These are phyloP conservation scores for Chlamydomonas applanata DNA, from an alignment of 139 green algal species.

Conservation along the genomic window DNA sequence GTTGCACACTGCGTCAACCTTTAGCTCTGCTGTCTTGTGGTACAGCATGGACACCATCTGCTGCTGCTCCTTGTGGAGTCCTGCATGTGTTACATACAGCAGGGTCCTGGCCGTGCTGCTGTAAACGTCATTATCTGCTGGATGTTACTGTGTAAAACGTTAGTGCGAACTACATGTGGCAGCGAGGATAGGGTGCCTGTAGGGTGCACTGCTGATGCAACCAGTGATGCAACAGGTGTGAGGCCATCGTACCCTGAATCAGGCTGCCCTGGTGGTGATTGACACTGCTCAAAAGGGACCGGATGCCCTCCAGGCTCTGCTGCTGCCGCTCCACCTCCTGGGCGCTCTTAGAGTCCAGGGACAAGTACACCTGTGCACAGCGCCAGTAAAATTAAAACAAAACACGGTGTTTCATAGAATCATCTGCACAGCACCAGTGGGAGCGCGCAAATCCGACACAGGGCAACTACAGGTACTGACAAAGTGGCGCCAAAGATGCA, in stretches of 20 bases:
- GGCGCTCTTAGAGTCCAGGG: slow-evolving; percentile 23
- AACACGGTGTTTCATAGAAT: not conserved
- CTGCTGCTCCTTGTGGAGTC: slow-evolving; percentile 32
- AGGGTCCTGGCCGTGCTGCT: too few relatives aligned
- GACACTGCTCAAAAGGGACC: slow-evolving; percentile 16
- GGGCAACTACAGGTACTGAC: too few relatives aligned
- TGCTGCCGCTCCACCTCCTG: slow-evolving; percentile 31
- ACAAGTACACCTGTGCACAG: slow-evolving; percentile 30
- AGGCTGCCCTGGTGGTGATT: slow-evolving; percentile 8
- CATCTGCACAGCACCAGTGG: too few relatives aligned
- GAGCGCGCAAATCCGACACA: too few relatives aligned
- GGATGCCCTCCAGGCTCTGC: slow-evolving; percentile 20
- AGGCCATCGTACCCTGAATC: slow-evolving; percentile 11
- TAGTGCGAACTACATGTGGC: too few relatives aligned
- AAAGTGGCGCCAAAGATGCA: too few relatives aligned
- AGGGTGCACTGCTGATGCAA: too few relatives aligned
- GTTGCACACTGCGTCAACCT: slow-evolving; percentile 47
- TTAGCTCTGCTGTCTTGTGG: slow-evolving; percentile 60
- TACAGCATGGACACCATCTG: slow-evolving; percentile 66
- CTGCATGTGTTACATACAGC: slow-evolving; percentile 8
- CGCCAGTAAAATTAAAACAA: not conserved
- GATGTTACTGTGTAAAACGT: too few relatives aligned
- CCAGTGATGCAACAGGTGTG: too few relatives aligned
- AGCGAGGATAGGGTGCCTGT: too few relatives aligned
- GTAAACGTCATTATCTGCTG: too few relatives aligned